Conservation (phyloP, 2,329 filamentous ascomycete genomes). For the Clonostachys rosea region DNA sequence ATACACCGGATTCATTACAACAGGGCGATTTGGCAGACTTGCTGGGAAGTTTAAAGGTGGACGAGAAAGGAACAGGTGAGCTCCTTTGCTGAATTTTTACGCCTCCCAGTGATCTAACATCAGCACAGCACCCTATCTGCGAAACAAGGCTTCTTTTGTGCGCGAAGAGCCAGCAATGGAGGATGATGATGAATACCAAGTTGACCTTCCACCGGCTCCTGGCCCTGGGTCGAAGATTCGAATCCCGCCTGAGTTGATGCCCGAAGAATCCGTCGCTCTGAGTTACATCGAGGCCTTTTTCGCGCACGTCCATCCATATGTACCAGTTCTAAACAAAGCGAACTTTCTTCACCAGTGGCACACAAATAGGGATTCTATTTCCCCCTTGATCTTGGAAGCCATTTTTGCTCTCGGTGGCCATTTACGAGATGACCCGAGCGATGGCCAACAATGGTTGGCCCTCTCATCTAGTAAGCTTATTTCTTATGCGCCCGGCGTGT, state of each 20-base stretch:
- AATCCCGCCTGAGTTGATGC: constrained; percentile 92
- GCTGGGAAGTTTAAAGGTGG: constrained; percentile 81
- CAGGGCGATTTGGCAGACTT: constrained; percentile 73
- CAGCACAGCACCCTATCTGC: constrained; percentile 75
- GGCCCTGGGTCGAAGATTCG: constrained; percentile 73
- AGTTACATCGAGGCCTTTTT: constrained; percentile 92
- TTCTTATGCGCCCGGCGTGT: neutral
- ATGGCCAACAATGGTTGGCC: constrained; percentile 90
- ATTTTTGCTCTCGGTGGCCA: constrained; percentile 87
- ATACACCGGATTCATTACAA: constrained; percentile 59
- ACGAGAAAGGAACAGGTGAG: constrained; percentile 81
- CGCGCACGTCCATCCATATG: constrained; percentile 83
- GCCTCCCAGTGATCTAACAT: neutral
- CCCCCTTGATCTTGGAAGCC: constrained; percentile 82
- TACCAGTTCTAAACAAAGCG: constrained; percentile 80
- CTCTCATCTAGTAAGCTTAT: constrained; percentile 68
- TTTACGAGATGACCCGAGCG: constrained; percentile 75
- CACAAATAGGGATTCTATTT: constrained; percentile 75
- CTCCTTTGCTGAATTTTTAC: neutral
- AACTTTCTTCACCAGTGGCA: constrained; percentile 90
- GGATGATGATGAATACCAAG: constrained; percentile 69
- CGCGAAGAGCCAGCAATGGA: constrained; percentile 60
- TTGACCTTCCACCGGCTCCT: constrained; percentile 61
- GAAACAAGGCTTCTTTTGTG: constrained; percentile 49
- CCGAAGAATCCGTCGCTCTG: constrained; percentile 73